Evolutionary conservation across 169 alveolate genomes (phyloP).

Genomic region (Cyclospora cayetanensis): DNA sequence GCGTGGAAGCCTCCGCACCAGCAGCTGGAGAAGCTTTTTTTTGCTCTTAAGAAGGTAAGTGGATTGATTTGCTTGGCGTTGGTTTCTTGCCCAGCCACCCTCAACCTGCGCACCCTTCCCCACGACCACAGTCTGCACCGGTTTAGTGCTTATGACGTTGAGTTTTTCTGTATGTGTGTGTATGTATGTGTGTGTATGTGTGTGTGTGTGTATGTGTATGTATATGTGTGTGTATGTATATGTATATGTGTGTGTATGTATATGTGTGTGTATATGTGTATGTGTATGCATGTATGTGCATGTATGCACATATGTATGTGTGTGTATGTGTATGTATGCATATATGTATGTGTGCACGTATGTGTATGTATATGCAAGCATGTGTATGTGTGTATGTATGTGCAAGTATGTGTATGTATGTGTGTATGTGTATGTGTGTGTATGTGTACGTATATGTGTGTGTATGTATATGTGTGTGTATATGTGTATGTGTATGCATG

Average conservation of each 20-base stretch:
- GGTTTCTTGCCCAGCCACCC: background rate
- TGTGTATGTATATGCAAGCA: background rate
- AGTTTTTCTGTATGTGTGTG: background rate
- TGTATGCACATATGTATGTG: background rate
- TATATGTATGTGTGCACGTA: background rate
- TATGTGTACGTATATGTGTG: background rate
- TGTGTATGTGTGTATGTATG: background rate
- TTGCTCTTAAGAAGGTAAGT: background rate
- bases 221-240: background rate
- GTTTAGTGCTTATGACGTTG: background rate
- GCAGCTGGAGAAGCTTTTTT: background rate
- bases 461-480: background rate
- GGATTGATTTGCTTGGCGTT: background rate
- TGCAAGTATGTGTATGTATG: background rate
- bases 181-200: background rate
- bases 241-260: background rate
- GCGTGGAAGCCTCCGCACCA: background rate
- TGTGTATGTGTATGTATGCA: background rate
- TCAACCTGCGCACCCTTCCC: background rate
- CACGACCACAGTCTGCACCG: background rate
- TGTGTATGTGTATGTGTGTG: background rate
- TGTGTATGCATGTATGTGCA: conserved; percentile 12
- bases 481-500: background rate
- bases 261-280: background rate
- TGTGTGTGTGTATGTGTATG: background rate